Conservation (phyloP, 2,329 filamentous ascomycete genomes). For the Coniochaeta prunicola region DNA sequence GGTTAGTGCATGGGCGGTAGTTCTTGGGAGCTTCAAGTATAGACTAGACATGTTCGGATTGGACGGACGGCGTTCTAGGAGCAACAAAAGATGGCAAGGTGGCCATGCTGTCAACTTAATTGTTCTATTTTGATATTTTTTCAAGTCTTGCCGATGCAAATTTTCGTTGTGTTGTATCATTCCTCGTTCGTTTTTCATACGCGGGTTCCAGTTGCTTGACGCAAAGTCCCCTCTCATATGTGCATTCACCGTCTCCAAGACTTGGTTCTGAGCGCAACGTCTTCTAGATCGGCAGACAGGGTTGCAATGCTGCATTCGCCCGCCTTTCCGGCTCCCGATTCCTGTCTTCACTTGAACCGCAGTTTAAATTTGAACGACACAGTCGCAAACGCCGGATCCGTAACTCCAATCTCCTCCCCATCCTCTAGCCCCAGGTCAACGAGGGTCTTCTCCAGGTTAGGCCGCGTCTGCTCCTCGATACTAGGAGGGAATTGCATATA, state of each 20-base stretch:
- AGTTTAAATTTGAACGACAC: conserved; percentile 56
- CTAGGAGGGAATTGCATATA: conserved; percentile 83
- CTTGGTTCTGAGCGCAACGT: neutral
- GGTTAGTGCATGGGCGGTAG: neutral
- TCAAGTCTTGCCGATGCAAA: no score
- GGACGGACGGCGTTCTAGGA: conserved; percentile 1
- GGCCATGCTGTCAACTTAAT: neutral
- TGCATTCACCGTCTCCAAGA: neutral
- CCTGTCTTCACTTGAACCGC: conserved; percentile 29
- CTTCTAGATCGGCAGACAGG: neutral
- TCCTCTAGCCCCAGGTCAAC: conserved; percentile 63
- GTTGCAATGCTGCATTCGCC: neutral
- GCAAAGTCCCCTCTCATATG: neutral
- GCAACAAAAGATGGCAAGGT: neutral
- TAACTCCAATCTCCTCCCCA: conserved; percentile 86
- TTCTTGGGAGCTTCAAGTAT: neutral
- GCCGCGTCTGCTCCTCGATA: conserved; percentile 75
- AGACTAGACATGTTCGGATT: neutral
- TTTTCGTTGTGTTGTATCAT: neutral
- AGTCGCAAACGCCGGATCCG: conserved; percentile 80
- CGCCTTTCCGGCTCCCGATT: neutral
- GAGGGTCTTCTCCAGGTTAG: conserved; percentile 74
- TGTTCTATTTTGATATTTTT: neutral
- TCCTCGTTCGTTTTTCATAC: neutral
- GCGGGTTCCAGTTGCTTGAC: neutral